Percentiles rank a stretch among this genome's conserved stretches.
phyloP scores from a whole-genome alignment of 768 basidiomycete species.

The Psilocybe azurescens region DNA sequence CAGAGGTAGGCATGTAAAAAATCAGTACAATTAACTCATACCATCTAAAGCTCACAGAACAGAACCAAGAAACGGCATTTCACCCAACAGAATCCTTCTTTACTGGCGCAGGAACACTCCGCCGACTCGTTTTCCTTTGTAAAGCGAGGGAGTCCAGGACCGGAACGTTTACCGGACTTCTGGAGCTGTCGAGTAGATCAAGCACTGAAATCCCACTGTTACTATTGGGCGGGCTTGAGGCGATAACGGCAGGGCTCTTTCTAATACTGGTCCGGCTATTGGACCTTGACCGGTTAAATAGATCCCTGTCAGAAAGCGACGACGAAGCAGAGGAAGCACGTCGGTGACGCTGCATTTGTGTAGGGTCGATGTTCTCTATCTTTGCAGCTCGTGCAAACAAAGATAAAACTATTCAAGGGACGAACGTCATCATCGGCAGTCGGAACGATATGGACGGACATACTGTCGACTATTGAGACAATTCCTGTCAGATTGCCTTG shows the following conservation, averaged over 20 bases:
- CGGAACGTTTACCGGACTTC: constrained; percentile 18
- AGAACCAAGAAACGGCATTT: neutral
- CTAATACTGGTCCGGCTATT: constrained; percentile 43
- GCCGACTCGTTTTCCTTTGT: constrained; percentile 25
- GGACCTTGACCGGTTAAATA: constrained; percentile 43
- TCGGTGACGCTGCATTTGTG: constrained; percentile 78
- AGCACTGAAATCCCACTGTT: constrained; percentile 22
- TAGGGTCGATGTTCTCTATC: constrained; percentile 77
- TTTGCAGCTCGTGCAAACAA: constrained; percentile 79
- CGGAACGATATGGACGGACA: constrained; percentile 26
- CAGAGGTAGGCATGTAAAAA: neutral
- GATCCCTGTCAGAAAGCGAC: constrained; percentile 48
- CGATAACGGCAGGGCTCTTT: constrained; percentile 37
- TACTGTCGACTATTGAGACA: constrained; percentile 86
- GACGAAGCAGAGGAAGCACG: constrained; percentile 79
- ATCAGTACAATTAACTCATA: too few species aligned
- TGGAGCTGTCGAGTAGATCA: constrained; percentile 30
- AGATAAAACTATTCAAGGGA: constrained; percentile 61
- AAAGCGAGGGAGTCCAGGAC: constrained; percentile 23
- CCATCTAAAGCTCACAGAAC: neutral
- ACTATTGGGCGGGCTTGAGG: constrained; percentile 32
- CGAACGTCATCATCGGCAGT: neutral
- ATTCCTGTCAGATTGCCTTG: constrained; percentile 68
- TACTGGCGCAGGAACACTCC: constrained; percentile 23
- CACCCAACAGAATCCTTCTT: constrained; percentile 11